Base-by-base conservation (phyloP, 2,329 filamentous ascomycete species). In the Dendrostoma leiphaemia region DNA sequence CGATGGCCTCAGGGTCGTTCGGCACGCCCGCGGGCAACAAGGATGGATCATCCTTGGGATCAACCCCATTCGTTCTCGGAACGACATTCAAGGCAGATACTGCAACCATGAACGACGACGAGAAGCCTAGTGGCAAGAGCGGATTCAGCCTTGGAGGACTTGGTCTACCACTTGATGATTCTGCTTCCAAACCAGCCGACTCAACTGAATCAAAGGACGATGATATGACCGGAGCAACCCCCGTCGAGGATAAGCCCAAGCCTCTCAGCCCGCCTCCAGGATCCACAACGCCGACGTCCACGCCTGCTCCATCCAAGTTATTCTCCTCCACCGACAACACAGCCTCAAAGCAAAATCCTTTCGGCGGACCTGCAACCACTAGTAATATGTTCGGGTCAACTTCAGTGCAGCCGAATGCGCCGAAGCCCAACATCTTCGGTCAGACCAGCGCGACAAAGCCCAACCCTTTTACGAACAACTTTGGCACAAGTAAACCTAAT, bases 41-140 rank as follows among this genome's bases (percentile, higher is more conserved):
- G 52, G 63, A 65, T 17, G 54, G 62, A 53, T 48, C 66, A 58
- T 59, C 65, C 7, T 79, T 82, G 63, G 77, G 75, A 24, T 76
- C 76, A n/a, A 70, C 74, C 15, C 78, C 81, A 0, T 90, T 90
- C 71, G 86, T 88, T 61, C 74, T 90, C 15, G 79, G 80, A 35
- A 85, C 83, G 28, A 85, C 82, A 2, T 91, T 90, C 71, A 83
- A 85, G 63, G 76, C 78, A 8, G 86, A 89, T 60, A 78, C 81
- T 6, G 76, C 78, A 41, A 76, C 81, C 1, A 84, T 83, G 54
- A 79, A 88, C 23, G 82, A 86, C 54, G 70, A 77, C 32, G 75
- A 79, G 8, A 81, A 80, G 58, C 71, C 79, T 15, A 65, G 69
- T 21, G 66, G 68, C 21, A 61, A 67, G 19, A 68, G 70, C n/a